Conservation (phyloP, 768 basidiomycete genomes). For the Tricholoma sp. region DNA sequence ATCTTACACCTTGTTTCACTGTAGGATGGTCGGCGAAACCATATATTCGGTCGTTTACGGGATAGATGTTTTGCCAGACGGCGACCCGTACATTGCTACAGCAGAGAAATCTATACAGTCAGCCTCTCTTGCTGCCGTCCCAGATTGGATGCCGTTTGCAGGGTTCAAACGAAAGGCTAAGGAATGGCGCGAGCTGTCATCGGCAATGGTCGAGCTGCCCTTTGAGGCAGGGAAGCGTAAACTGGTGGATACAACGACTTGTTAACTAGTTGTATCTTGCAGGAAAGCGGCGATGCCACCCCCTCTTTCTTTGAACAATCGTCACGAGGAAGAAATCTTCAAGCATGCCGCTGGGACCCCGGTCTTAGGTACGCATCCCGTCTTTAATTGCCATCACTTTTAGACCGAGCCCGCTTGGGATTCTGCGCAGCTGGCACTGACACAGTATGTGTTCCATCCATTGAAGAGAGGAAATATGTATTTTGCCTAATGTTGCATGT, state of each 20-base stretch:
- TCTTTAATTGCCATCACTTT: neutral
- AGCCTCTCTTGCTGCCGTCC: slow-evolving; percentile 19
- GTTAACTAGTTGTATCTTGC: neutral
- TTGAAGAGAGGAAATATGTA: neutral
- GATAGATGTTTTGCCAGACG: slow-evolving; percentile 20
- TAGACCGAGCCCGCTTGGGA: neutral
- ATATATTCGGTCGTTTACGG: slow-evolving; percentile 31
- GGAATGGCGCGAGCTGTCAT: neutral
- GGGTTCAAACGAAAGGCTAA: slow-evolving; percentile 29
- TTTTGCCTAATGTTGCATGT: neutral
- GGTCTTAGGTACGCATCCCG: slow-evolving; percentile 16
- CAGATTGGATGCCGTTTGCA: slow-evolving; percentile 29
- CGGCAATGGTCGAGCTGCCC: slow-evolving; percentile 18
- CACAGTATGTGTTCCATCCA: slow-evolving; percentile 17
- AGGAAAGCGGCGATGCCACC: slow-evolving; percentile 15
- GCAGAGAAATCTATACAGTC: slow-evolving; percentile 24
- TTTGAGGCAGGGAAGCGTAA: slow-evolving; percentile 14
- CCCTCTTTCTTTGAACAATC: slow-evolving; percentile 18
- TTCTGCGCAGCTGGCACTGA: slow-evolving; percentile 20
- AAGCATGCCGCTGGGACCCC: slow-evolving; percentile 19
- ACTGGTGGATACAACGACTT: slow-evolving; percentile 9
- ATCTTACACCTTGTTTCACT: neutral
- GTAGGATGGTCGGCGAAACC: slow-evolving; percentile 18
- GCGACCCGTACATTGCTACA: slow-evolving; percentile 30
- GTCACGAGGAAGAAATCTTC: slow-evolving; percentile 15